phyloP scores from a whole-genome alignment of 1,284 basidiomycete species.

The Malassezia yamatoensis region DNA sequence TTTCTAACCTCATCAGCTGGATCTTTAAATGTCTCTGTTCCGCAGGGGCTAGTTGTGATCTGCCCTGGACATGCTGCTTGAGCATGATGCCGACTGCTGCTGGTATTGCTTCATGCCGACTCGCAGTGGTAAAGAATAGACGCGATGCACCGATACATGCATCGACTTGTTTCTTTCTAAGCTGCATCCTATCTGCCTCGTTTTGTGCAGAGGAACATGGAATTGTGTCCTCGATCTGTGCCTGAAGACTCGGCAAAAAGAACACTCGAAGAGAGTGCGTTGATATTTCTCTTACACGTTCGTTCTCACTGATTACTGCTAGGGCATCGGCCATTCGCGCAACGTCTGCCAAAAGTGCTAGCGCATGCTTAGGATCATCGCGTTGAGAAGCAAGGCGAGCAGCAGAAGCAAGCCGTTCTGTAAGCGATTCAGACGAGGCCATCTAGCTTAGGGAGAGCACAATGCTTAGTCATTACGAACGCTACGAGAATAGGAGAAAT shows the following conservation, averaged over 20 bases:
- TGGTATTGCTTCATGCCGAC: slow-evolving; percentile 21
- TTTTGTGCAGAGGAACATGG: neutral
- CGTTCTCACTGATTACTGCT: slow-evolving; percentile 28
- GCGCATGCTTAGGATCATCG: neutral
- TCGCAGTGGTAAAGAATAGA: slow-evolving; percentile 17
- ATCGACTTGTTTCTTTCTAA: slow-evolving; percentile 16
- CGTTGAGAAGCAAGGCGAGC: neutral
- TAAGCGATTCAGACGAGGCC: slow-evolving; percentile 3
- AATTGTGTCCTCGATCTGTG: slow-evolving; percentile 18
- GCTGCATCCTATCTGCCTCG: slow-evolving; percentile 4
- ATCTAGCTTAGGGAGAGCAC: too few relatives aligned
- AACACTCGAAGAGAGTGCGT: slow-evolving; percentile 33
- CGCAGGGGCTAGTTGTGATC: neutral
- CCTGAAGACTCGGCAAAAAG: slow-evolving; percentile 26
- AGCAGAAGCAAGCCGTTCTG: neutral
- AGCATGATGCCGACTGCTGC: slow-evolving; percentile 10
- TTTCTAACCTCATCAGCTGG: slow-evolving; percentile 30
- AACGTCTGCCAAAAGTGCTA: slow-evolving; percentile 7
- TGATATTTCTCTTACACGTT: slow-evolving; percentile 28
- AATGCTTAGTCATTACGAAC: neutral
- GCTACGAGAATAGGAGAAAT: slow-evolving; percentile 13
- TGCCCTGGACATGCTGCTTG: neutral
- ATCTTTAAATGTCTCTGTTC: slow-evolving; percentile 28
- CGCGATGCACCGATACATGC: slow-evolving; percentile 12
- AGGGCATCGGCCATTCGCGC: slow-evolving; percentile 26